Conservation (phyloP, 2,329 filamentous ascomycete species). For the Capronia americana region DNA sequence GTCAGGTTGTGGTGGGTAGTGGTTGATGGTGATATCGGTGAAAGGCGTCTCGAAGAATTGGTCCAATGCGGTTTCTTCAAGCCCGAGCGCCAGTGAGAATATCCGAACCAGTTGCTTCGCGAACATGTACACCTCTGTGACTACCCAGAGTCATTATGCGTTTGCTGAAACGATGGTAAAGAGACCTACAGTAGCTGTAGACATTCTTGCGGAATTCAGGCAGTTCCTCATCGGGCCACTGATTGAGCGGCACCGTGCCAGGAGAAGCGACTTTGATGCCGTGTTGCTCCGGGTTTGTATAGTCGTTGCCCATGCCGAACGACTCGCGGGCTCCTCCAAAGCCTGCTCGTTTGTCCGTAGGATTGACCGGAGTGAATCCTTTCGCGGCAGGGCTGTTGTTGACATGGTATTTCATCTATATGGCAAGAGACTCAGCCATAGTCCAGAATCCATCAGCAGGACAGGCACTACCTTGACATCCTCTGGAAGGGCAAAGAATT, state of each 20-base stretch:
- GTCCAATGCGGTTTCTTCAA: slow-evolving; percentile 20
- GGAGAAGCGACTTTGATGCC: slow-evolving; percentile 18
- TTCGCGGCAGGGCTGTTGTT: slow-evolving; percentile 21
- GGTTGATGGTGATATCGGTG: slow-evolving; percentile 23
- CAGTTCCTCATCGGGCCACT: slow-evolving; percentile 19
- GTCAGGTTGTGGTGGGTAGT: slow-evolving; percentile 17
- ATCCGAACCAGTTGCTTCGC: slow-evolving; percentile 18
- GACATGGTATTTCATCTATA: slow-evolving; percentile 21
- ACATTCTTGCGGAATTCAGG: slow-evolving; percentile 13
- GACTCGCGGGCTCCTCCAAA: slow-evolving; percentile 18
- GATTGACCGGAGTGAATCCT: slow-evolving; percentile 21
- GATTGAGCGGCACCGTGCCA: slow-evolving; percentile 18
- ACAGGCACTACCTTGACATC: too few relatives aligned
- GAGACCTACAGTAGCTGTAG: slow-evolving; percentile 14
- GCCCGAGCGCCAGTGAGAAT: slow-evolving; percentile 21
- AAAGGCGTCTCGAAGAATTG: slow-evolving; percentile 16
- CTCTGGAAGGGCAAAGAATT: slow-evolving; percentile 17
- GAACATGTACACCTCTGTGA: slow-evolving; percentile 17
- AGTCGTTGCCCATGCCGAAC: slow-evolving; percentile 18
- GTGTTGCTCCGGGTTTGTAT: slow-evolving; percentile 20
- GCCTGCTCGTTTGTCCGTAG: slow-evolving; percentile 17
- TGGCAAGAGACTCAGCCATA: slow-evolving; percentile 2
- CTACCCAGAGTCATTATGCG: background rate
- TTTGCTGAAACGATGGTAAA: background rate
- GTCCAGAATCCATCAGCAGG: background rate